Percentiles rank a stretch among this genome's conserved stretches.
phyloP scores from a whole-genome alignment of 1,284 basidiomycete species.

The Neolentinus lepideus region DNA sequence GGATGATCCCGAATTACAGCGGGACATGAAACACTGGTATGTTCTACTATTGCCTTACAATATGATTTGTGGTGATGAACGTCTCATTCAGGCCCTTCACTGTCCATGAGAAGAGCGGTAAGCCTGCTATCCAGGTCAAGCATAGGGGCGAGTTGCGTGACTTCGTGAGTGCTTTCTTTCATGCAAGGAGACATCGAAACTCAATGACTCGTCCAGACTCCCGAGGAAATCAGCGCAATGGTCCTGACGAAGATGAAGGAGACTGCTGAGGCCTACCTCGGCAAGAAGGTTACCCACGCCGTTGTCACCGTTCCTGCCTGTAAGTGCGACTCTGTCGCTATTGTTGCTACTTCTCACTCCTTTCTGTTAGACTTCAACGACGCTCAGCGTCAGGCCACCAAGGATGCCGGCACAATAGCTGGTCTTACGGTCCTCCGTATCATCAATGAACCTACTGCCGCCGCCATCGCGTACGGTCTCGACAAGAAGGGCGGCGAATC shows the following conservation, averaged over 20 bases:
- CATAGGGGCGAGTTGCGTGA: constrained; percentile 84
- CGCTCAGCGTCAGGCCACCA: constrained; percentile 98
- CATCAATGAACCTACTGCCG: constrained; percentile 98
- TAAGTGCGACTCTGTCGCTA: constrained; percentile 22
- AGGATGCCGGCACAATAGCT: constrained; percentile 96
- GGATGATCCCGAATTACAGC: constrained; percentile 72
- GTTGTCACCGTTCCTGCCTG: constrained; percentile 97
- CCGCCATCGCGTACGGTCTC: constrained; percentile 97
- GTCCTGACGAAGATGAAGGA: constrained; percentile 98
- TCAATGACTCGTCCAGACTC: constrained; percentile 40
- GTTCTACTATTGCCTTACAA: constrained; percentile 14
- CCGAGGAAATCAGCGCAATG: constrained; percentile 93
- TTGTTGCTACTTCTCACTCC: constrained; percentile 1
- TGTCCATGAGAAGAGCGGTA: constrained; percentile 74
- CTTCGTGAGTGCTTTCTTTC: constrained; percentile 48
- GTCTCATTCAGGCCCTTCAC: constrained; percentile 59
- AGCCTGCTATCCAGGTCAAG: constrained; percentile 81
- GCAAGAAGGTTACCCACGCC: constrained; percentile 94
- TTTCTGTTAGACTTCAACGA: constrained; percentile 82
- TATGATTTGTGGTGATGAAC: background rate
- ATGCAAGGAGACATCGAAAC: background rate
- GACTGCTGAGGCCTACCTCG: constrained; percentile 97
- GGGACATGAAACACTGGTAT: constrained; percentile 80
- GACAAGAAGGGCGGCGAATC: constrained; percentile 94
- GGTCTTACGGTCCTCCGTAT: constrained; percentile 96